phyloP scores from a whole-genome alignment of 1,284 basidiomycete species.

The Veloporphyrellus conicus region DNA sequence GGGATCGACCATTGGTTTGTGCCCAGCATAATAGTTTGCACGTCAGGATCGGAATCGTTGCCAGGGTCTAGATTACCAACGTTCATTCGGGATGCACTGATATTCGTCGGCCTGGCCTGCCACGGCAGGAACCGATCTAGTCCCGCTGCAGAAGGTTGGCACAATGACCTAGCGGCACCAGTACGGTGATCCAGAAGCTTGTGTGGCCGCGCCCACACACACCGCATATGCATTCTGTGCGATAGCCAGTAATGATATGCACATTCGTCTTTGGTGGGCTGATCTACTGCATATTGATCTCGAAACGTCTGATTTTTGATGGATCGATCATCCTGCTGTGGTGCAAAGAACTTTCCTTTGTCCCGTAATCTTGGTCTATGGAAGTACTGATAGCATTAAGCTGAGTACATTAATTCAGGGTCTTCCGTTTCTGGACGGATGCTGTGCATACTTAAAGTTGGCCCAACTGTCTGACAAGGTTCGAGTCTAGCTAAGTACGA shows the following conservation, averaged over 20 bases:
- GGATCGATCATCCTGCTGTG: too few species aligned
- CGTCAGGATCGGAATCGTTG: background rate
- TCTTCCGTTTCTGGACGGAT: background rate
- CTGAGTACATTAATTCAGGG: slow-evolving; percentile 1
- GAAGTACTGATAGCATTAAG: background rate
- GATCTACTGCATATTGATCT: too few species aligned
- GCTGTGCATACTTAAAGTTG: slow-evolving; percentile 1
- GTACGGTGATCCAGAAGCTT: too few species aligned
- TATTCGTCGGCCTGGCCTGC: too few species aligned
- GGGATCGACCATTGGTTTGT: background rate
- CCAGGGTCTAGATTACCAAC: background rate
- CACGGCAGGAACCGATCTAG: background rate
- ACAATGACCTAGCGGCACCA: too few species aligned
- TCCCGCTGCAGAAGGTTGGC: background rate
- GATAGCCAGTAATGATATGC: too few species aligned
- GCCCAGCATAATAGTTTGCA: too few species aligned
- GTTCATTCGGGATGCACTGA: background rate
- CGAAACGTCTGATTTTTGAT: too few species aligned
- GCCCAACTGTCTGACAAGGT: background rate
- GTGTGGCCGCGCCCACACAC: too few species aligned
- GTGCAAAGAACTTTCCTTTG: background rate
- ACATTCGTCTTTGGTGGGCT: too few species aligned
- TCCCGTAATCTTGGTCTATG: background rate
- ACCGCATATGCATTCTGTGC: too few species aligned
- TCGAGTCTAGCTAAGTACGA: slow-evolving; percentile 7